Conservation (phyloP, 805 yeast genomes). For the Starmerella apicola region DNA sequence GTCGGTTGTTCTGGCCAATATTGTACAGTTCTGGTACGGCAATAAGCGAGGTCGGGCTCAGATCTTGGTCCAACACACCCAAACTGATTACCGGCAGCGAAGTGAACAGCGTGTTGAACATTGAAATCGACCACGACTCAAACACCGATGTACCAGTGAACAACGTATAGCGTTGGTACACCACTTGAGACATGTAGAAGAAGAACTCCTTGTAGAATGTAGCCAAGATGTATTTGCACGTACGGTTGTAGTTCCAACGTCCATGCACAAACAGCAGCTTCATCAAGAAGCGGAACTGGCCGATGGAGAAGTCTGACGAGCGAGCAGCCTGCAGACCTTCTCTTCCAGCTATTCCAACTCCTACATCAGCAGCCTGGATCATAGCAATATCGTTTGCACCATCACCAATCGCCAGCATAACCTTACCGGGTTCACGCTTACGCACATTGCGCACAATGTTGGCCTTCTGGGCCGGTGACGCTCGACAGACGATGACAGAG, state of each 20-base stretch:
- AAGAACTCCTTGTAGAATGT: conserved; percentile 90
- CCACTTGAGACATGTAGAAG: conserved; percentile 77
- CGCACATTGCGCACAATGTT: conserved; percentile 75
- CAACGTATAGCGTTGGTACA: conserved; percentile 73
- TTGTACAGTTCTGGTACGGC: conserved; percentile 86
- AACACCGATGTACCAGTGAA: conserved; percentile 89
- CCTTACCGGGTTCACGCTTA: conserved; percentile 49
- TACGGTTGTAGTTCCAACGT: conserved; percentile 83
- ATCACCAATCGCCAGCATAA: conserved; percentile 93
- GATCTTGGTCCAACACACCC: conserved; percentile 92
- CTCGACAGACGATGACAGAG: conserved; percentile 89
- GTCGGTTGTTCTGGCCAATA: conserved; percentile 60
- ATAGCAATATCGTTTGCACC: conserved; percentile 98
- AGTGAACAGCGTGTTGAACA: conserved; percentile 94
- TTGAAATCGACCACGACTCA: conserved; percentile 92
- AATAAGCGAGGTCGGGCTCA: conserved; percentile 72
- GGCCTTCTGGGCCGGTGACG: conserved; percentile 95
- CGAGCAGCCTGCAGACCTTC: conserved; percentile 98
- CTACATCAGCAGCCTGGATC: conserved; percentile 99
- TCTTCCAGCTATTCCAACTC: conserved; percentile 98
- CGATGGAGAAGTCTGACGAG: conserved; percentile 87
- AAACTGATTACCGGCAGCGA: conserved; percentile 81
- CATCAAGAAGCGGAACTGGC: conserved; percentile 75
- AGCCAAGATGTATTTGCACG: conserved; percentile 80
- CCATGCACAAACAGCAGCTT: conserved; percentile 89